Evolutionary conservation across 2,329 filamentous ascomycete species (phyloP).

Genomic region (Simplicillium aogashimaense): DNA sequence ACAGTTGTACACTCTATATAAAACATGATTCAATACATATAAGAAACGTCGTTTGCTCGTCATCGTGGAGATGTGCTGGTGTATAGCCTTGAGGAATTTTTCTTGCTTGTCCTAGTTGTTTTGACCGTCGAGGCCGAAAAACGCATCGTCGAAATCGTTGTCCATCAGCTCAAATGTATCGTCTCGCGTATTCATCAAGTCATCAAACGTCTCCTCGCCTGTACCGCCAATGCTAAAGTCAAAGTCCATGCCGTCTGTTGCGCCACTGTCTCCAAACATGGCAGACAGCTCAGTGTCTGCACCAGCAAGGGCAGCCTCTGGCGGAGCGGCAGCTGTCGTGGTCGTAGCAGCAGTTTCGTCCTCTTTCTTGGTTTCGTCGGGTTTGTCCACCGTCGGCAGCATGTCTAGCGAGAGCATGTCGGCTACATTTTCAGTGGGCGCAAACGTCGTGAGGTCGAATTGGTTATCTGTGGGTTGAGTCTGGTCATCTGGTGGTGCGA

Average conservation of each 20-base stretch:
- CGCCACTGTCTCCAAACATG: slow-evolving; percentile 29
- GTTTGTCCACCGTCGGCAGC: slow-evolving; percentile 12
- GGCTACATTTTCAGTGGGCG: slow-evolving; percentile 19
- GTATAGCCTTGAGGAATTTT: neutral
- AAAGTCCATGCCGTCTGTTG: slow-evolving; percentile 29
- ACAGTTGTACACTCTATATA: neutral
- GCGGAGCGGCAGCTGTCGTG: slow-evolving; percentile 1
- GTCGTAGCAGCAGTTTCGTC: slow-evolving; percentile 6
- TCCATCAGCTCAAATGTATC: slow-evolving; percentile 29
- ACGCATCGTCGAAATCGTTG: slow-evolving; percentile 37
- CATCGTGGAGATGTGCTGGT: neutral
- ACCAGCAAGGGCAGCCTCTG: no score
- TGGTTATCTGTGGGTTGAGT: slow-evolving; percentile 21
- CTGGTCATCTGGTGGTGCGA: slow-evolving; percentile 23
- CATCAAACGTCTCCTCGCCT: slow-evolving; percentile 35
- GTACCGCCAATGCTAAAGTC: slow-evolving; percentile 22
- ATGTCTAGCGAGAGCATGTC: slow-evolving; percentile 20
- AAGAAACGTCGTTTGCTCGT: no score
- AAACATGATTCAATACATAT: neutral
- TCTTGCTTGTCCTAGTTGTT: neutral
- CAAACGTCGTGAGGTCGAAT: slow-evolving; percentile 37
- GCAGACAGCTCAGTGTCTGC: slow-evolving; percentile 13
- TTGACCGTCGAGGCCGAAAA: slow-evolving; percentile 27
- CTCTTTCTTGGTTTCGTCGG: slow-evolving; percentile 7
- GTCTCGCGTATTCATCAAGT: slow-evolving; percentile 34